These are phyloP conservation scores for Cronartium ribicola DNA, from an alignment of 1,284 basidiomycete genomes.

Conservation along the genomic window DNA sequence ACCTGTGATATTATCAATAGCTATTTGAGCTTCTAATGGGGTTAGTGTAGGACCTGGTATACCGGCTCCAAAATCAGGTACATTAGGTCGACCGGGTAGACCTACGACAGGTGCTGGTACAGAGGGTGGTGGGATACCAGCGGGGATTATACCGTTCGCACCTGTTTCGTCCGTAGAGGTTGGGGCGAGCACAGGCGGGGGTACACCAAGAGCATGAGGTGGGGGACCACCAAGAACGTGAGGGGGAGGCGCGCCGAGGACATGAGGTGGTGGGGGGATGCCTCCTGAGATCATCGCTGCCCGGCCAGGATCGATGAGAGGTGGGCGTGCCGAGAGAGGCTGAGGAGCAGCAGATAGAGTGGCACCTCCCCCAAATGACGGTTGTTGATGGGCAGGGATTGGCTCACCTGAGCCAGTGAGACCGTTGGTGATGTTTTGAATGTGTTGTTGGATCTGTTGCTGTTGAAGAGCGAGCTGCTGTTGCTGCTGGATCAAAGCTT, in stretches of 20 bases:
- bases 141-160: background rate
- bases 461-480: conserved; percentile 68
- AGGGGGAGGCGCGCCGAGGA: background rate
- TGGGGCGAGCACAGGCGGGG: background rate
- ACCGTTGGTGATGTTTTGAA: conserved; percentile 56
- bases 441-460: conserved; percentile 75
- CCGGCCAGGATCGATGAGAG: conserved; percentile 57
- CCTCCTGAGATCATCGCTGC: conserved; percentile 37
- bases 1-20: conserved; percentile 52
- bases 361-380: conserved; percentile 43
- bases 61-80: conserved; percentile 36
- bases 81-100: conserved; percentile 36
- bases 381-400: conserved; percentile 41
- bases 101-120: conserved; percentile 20
- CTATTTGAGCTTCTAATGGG: conserved; percentile 26
- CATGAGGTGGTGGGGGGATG: background rate
- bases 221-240: background rate
- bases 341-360: conserved; percentile 47
- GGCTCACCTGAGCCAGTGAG: conserved; percentile 56
- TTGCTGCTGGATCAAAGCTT: conserved; percentile 56
- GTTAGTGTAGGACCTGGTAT: conserved; percentile 36
- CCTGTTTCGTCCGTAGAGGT: conserved; percentile 7
- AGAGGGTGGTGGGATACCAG: background rate
- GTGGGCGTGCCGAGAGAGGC: conserved; percentile 55
- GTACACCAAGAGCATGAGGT: background rate